A percentile compares a stretch with the other conserved stretches of the same genome.
phyloP scores from a whole-genome alignment of 768 basidiomycete genomes.

The Mycena vulgaris region DNA sequence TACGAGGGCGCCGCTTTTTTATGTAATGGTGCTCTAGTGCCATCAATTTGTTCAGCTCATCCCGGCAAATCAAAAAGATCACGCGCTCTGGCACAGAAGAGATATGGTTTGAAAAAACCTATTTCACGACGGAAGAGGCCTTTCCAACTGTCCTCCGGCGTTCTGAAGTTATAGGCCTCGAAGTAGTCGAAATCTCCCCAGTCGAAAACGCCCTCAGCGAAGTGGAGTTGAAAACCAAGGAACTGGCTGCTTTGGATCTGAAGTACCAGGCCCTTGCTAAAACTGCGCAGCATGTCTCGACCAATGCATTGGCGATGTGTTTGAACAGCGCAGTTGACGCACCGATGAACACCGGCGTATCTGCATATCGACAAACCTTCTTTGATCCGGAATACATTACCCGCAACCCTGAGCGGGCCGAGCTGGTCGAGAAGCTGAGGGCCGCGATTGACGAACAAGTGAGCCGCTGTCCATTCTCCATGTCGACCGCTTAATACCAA shows the following conservation, averaged over 20 bases:
- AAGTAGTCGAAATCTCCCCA: constrained; percentile 86
- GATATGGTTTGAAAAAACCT: constrained; percentile 91
- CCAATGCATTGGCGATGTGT: constrained; percentile 88
- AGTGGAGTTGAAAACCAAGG: constrained; percentile 85
- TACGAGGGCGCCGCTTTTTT: neutral
- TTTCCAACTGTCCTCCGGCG: constrained; percentile 94
- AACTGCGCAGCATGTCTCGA: constrained; percentile 79
- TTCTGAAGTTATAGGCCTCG: constrained; percentile 84
- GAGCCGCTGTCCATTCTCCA: constrained; percentile 42
- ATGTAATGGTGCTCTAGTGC: constrained; percentile 64
- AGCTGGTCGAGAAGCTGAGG: constrained; percentile 80
- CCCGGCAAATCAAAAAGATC: constrained; percentile 75
- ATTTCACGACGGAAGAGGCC: constrained; percentile 86
- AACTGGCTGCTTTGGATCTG: constrained; percentile 75
- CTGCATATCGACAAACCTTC: constrained; percentile 84
- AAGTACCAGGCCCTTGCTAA: constrained; percentile 87
- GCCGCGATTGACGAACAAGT: constrained; percentile 88
- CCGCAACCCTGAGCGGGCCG: constrained; percentile 78
- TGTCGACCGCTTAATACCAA: constrained; percentile 12
- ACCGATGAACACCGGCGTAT: constrained; percentile 81
- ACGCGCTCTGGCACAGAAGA: constrained; percentile 79
- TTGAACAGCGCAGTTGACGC: constrained; percentile 92
- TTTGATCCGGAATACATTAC: constrained; percentile 78
- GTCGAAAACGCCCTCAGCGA: constrained; percentile 87
- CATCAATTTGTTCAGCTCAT: constrained; percentile 86